Conservation (phyloP, 2,329 filamentous ascomycete genomes). For the Fusarium sp. region DNA sequence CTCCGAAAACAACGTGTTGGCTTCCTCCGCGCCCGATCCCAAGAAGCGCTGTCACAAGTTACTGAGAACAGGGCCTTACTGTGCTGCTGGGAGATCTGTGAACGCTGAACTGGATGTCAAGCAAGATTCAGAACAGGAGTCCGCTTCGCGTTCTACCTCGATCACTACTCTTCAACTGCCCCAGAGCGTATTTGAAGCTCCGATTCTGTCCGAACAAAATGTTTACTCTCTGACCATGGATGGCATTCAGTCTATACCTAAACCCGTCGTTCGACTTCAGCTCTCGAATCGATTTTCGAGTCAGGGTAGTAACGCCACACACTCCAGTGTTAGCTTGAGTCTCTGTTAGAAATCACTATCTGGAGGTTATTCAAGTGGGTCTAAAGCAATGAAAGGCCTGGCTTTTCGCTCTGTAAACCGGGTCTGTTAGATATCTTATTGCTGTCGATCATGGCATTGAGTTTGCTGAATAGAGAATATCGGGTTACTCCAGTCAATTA, state of each 20-base stretch:
- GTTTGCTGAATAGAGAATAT: background rate
- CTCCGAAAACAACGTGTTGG: background rate
- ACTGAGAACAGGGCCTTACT: constrained; percentile 12
- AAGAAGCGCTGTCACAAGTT: background rate
- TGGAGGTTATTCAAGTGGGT: background rate
- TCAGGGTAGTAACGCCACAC: background rate
- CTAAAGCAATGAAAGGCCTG: background rate
- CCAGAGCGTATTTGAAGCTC: background rate
- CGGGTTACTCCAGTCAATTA: background rate
- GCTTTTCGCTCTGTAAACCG: background rate
- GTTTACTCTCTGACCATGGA: background rate
- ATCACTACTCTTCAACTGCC: constrained; percentile 11
- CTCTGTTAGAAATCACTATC: background rate
- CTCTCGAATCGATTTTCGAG: constrained; percentile 2
- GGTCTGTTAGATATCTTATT: background rate
- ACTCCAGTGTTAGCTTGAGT: background rate
- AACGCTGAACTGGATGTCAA: background rate
- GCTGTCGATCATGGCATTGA: background rate
- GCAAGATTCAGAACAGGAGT: background rate
- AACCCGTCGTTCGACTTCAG: background rate
- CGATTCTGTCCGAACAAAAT: background rate
- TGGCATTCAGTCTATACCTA: background rate
- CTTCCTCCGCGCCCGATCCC: background rate
- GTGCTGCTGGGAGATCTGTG: constrained; percentile 17
- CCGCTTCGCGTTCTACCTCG: constrained; percentile 5